Evolutionary conservation across 768 basidiomycete species (phyloP), one percentile per base, ranked within the genome.

Genomic region (Floccularia luteovirens): DNA sequence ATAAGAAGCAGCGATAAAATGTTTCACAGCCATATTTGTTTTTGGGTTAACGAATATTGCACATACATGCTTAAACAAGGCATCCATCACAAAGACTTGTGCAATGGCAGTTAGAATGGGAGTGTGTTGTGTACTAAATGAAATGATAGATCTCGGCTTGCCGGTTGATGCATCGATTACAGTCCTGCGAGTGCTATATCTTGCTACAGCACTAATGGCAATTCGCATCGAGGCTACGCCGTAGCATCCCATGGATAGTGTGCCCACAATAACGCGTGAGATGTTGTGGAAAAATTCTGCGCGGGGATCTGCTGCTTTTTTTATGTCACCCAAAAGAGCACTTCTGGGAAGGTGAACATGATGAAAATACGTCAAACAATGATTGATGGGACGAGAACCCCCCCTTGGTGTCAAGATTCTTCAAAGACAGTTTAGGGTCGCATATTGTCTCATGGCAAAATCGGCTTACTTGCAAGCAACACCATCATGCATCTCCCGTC

Each of bases 51-150:
- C 39, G 48, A 69, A 68, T 16, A 46, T 14, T 5, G 24, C 22
- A 3, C 54, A 39, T 1, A 57, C 54, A 19, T 41, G 35, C 24
- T 53, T 49, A 20, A 43, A 40, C 13, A 63, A 55, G n/a, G 56
- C 64, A 21, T 58, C 42, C 33, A 67, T 27, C 2, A 69, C 67
- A 31, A 53, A 59, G 2, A 55, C 33, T 42, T 63, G 63, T 4
- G 67, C 57, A 0, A 64, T 31, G 3, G 62, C 58, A 4, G 48
- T 46, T 5, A 69, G 43, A 20, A 70, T 56, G 12, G 69, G 69
- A 2, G 45, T 47, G 24, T 68, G 55, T 48, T 70, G 70, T 4
- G 70, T 71, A 5, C 58, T 51, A 60, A 69, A 70, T 0, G 48
- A 43, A 5, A 67, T 49, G 46, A 71, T 62, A n/a, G n/a, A n/a